Base-by-base conservation (phyloP, 257 asterid genomes). In the Nicotiana noctiflora region DNA sequence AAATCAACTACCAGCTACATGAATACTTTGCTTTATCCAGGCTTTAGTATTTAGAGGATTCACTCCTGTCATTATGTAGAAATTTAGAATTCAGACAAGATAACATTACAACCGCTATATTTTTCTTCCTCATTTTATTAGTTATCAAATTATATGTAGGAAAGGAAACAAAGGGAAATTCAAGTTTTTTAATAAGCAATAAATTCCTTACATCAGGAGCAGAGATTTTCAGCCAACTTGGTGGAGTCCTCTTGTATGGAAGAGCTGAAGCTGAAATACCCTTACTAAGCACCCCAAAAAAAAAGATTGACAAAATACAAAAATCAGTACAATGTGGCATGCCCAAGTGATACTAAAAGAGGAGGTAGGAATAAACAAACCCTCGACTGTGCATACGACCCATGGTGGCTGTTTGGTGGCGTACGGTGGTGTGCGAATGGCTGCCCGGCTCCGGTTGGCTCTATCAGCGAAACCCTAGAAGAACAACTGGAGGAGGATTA, bases 341-440 rank as follows among this genome's bases (percentile, higher is more conserved):
- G 44, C 7, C 44, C 14, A 32, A 56, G 21, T 15, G 5, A 55
- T 31, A 23, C 4, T n/a, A 6, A 10, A 6, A 59, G 18, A 52
- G 15, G 84, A 8, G 21, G 21, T 65, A 3, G 18, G 10, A 14
- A 19, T 55, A 3, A 8, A 18, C 86, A 8, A 8, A 93, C 98
- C 98, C 98, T 84, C 93, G 64, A 84, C 98, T 93, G 89, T 93
- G 98, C 98, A 93, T 93, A 82, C 98, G 98, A 83, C 96, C 98
- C 88, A 86, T 86, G 85, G 62, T 77, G 79, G 80, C 72, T 21
- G 77, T 23, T 21, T 13, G 52, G 72, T 27, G 77, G 55, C 51
- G 82, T 37, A 52, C 8, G 52, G 60, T 13, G 81, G 55, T 49
- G 82, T 37, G 81, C 4, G 13, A 61, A 23, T 57, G 81, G 65